These are phyloP conservation scores for Curvularia verruculosa DNA, from an alignment of 2,329 filamentous ascomycete species.

Conservation along the genomic window DNA sequence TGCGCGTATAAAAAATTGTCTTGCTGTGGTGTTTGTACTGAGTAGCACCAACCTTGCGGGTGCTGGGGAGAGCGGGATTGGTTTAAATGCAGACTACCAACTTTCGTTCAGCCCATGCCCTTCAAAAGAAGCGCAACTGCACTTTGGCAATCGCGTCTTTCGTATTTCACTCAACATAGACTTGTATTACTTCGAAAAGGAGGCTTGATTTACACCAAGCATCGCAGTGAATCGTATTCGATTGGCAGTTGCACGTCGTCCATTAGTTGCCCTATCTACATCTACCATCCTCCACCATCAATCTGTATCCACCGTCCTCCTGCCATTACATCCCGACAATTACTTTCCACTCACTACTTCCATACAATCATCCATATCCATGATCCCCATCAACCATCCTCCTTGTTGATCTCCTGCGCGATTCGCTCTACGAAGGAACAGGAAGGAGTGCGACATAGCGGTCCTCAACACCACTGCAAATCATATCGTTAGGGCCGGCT, in stretches of 20 bases:
- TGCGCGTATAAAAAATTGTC: neutral
- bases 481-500: conserved; percentile 62
- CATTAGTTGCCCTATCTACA: neutral
- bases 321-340: neutral
- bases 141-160: neutral
- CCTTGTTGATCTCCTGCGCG: too few species aligned
- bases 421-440: neutral
- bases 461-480: conserved; percentile 72
- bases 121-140: neutral
- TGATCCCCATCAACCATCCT: neutral
- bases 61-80: neutral
- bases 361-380: neutral
- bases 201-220: neutral
- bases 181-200: neutral
- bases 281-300: neutral
- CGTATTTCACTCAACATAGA: neutral
- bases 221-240: too few species aligned
- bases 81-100: too few species aligned
- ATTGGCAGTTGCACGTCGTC: neutral
- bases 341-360: neutral
- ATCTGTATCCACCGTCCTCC: neutral
- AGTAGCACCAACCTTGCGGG: neutral
- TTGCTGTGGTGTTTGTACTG: neutral
- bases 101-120: neutral
- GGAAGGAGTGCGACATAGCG: conserved; percentile 54